Percentiles rank a stretch among this genome's conserved stretches.
Conservation (phyloP, 2,329 filamentous ascomycete species). For the Exserohilum rostratum region DNA sequence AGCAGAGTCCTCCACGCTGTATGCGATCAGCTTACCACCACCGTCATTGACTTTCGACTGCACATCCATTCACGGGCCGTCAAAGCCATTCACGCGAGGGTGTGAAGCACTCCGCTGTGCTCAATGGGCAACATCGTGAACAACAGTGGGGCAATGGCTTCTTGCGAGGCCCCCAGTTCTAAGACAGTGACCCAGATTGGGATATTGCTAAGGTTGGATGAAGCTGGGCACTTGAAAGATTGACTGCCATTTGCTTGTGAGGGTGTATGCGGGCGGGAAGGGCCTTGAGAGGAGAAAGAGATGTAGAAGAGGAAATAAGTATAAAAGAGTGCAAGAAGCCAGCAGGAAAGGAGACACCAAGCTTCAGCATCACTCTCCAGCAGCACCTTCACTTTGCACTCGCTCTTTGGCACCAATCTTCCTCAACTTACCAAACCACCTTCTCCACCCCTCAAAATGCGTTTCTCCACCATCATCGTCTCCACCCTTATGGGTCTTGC, state of each 20-base stretch:
- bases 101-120: background rate
- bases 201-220: background rate
- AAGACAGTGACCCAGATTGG: background rate
- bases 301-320: background rate
- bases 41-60: background rate
- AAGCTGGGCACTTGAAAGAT: background rate
- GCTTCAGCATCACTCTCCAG: constrained; percentile 5
- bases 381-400: constrained; percentile 2
- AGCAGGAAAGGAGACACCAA: background rate
- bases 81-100: background rate
- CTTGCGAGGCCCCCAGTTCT: background rate
- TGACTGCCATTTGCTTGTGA: background rate
- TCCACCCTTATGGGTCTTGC: constrained; percentile 12
- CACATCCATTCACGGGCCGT: background rate
- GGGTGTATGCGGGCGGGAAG: background rate
- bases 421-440: background rate
- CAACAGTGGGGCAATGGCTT: background rate
- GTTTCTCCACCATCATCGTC: constrained; percentile 14
- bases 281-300: background rate
- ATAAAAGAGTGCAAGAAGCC: constrained; percentile 4
- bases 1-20: background rate
- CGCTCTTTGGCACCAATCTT: background rate
- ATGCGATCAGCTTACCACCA: constrained; percentile 14
- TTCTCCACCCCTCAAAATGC: constrained; percentile 1
- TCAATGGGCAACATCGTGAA: background rate